Percentiles rank a stretch among this genome's conserved stretches.
Evolutionary conservation across 768 basidiomycete species (phyloP).

Genomic region (Leccinum subtestaceum): DNA sequence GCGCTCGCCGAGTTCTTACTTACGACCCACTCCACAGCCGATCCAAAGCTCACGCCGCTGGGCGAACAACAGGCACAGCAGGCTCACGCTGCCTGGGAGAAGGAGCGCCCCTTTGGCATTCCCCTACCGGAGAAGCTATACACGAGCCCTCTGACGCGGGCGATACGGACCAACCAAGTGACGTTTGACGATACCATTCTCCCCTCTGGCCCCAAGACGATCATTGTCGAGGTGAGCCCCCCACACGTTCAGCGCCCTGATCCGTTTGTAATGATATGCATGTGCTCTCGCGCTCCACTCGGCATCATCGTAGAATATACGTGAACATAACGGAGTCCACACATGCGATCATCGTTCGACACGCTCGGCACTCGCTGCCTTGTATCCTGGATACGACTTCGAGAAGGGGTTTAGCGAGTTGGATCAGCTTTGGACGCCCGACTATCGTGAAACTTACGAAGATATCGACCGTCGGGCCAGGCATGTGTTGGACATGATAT

Average conservation of each 20-base stretch:
- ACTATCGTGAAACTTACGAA: conserved; percentile 21
- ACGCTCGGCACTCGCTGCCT: conserved; percentile 41
- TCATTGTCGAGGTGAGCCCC: conserved; percentile 53
- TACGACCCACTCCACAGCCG: conserved; percentile 10
- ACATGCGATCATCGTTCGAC: conserved; percentile 70
- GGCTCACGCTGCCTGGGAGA: conserved; percentile 15
- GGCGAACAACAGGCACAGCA: conserved; percentile 55
- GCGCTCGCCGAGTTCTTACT: not conserved
- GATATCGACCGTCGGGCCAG: conserved; percentile 46
- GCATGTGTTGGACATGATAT: conserved; percentile 54
- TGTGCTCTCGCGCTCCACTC: not conserved
- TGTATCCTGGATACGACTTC: conserved; percentile 44
- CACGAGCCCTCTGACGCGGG: conserved; percentile 55
- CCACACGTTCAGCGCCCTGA: not conserved
- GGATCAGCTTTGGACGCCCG: conserved; percentile 54
- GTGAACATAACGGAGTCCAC: conserved; percentile 64
- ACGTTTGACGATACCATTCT: conserved; percentile 45
- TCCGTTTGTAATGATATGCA: not conserved
- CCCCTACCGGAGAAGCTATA: conserved; percentile 23
- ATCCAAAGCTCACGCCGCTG: conserved; percentile 53
- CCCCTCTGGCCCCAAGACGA: conserved; percentile 27
- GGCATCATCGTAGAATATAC: conserved; percentile 47
- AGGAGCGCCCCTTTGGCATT: conserved; percentile 13
- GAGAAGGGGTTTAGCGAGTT: conserved; percentile 58
- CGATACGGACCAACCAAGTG: conserved; percentile 53